phyloP scores from a whole-genome alignment of 2,329 filamentous ascomycete species.

The Elsinoe necatrix region DNA sequence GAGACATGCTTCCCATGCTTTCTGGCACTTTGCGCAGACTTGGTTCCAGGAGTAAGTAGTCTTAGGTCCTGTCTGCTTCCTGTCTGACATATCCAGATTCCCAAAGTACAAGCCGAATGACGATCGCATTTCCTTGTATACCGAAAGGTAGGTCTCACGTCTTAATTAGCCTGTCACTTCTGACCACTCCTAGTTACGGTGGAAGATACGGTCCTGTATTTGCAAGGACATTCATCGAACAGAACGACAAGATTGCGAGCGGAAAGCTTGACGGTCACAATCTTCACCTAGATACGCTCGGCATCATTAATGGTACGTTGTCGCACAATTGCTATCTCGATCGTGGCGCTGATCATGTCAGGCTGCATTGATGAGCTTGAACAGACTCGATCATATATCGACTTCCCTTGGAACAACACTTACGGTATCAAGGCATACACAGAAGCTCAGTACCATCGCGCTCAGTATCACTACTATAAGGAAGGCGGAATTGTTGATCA shows the following conservation, averaged over 20 bases:
- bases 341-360: conserved; percentile 40
- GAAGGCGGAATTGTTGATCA: conserved; percentile 47
- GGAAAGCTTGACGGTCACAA: conserved; percentile 31
- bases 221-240: conserved; percentile 49
- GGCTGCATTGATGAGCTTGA: conserved; percentile 47
- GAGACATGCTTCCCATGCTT: conserved; percentile 32
- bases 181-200: conserved; percentile 42
- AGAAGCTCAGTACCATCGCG: conserved; percentile 37
- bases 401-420: conserved; percentile 47
- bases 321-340: no score
- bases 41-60: conserved; percentile 32
- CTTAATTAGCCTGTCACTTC: background rate
- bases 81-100: conserved; percentile 19
- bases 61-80: background rate
- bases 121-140: conserved; percentile 51
- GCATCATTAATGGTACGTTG: conserved; percentile 44
- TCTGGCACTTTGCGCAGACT: conserved; percentile 57
- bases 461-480: conserved; percentile 37
- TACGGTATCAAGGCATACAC: conserved; percentile 48
- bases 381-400: conserved; percentile 34
- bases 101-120: conserved; percentile 38
- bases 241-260: conserved; percentile 48
- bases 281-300: conserved; percentile 44
- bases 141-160: conserved; percentile 52
- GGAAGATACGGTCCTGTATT: conserved; percentile 44